Evolutionary conservation across 108 stramenopile species (phyloP).

Genomic region (Skeletonema potamos): DNA sequence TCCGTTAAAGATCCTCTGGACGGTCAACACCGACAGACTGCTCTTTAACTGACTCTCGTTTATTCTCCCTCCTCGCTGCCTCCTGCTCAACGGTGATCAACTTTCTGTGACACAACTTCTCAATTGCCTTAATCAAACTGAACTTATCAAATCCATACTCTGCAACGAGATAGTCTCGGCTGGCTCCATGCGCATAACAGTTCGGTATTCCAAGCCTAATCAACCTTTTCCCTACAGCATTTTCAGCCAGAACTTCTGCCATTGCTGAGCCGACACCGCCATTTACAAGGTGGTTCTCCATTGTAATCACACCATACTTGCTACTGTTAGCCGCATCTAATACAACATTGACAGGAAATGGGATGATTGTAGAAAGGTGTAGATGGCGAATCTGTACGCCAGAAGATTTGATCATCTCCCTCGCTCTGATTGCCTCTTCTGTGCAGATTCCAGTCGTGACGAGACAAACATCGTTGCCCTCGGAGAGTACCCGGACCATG

Average conservation of each 20-base stretch:
- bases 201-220: conserved; percentile 18
- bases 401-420: conserved; percentile 3
- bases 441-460: conserved; percentile 23
- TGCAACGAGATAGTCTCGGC: conserved; percentile 9
- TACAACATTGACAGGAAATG: conserved; percentile 7
- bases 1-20: background rate
- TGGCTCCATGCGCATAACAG: conserved; percentile 24
- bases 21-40: background rate
- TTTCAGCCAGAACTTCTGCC: conserved; percentile 25
- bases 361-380: conserved; percentile 17
- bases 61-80: too few species aligned
- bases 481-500: conserved; percentile 7
- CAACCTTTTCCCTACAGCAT: conserved; percentile 15
- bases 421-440: conserved; percentile 19
- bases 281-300: conserved; percentile 22
- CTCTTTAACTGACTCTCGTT: background rate
- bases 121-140: conserved; percentile 20
- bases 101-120: conserved; percentile 13
- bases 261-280: conserved; percentile 18
- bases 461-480: conserved; percentile 16
- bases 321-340: background rate
- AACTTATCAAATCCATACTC: conserved; percentile 17
- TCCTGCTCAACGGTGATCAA: background rate
- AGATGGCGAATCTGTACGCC: conserved; percentile 17
- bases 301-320: conserved; percentile 24